These are phyloP conservation scores for Ustilago esculenta DNA, from an alignment of 1,284 basidiomycete species.

Conservation along the genomic window DNA sequence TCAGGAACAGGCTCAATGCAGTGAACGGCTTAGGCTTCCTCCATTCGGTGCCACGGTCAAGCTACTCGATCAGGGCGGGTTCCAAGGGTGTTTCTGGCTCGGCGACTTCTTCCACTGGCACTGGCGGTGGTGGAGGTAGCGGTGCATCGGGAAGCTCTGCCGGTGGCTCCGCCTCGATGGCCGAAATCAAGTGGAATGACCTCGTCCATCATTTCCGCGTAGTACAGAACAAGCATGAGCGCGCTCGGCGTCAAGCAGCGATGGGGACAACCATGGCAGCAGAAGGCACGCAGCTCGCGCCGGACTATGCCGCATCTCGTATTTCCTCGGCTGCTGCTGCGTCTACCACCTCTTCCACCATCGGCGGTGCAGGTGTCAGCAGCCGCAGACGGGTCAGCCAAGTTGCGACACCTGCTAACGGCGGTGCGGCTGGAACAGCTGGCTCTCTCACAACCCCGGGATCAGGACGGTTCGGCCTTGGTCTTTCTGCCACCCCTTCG, in stretches of 20 bases:
- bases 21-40: slow-evolving; percentile 94
- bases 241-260: slow-evolving; percentile 36
- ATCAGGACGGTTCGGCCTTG: slow-evolving; percentile 25
- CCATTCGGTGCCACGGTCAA: slow-evolving; percentile 79
- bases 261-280: slow-evolving; percentile 8
- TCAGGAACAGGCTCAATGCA: slow-evolving; percentile 90
- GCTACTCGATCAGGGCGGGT: slow-evolving; percentile 9
- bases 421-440: background rate
- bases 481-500: slow-evolving; percentile 9
- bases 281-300: slow-evolving; percentile 7
- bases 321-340: slow-evolving; percentile 5
- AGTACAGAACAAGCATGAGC: slow-evolving; percentile 63
- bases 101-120: slow-evolving; percentile 5
- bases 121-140: slow-evolving; percentile 9
- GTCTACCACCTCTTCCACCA: slow-evolving; percentile 12
- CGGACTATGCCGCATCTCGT: slow-evolving; percentile 30
- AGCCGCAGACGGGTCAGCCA: slow-evolving; percentile 29
- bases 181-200: slow-evolving; percentile 63
- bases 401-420: slow-evolving; percentile 6
- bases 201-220: slow-evolving; percentile 61
- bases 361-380: slow-evolving; percentile 5
- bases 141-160: background rate
- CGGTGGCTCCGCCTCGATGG: slow-evolving; percentile 20
- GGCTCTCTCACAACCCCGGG: slow-evolving; percentile 8
- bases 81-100: slow-evolving; percentile 5